Evolutionary conservation across 768 basidiomycete genomes (phyloP), one percentile per base, ranked within the genome.

Genomic region (Rhodotorula taiwanensis): DNA sequence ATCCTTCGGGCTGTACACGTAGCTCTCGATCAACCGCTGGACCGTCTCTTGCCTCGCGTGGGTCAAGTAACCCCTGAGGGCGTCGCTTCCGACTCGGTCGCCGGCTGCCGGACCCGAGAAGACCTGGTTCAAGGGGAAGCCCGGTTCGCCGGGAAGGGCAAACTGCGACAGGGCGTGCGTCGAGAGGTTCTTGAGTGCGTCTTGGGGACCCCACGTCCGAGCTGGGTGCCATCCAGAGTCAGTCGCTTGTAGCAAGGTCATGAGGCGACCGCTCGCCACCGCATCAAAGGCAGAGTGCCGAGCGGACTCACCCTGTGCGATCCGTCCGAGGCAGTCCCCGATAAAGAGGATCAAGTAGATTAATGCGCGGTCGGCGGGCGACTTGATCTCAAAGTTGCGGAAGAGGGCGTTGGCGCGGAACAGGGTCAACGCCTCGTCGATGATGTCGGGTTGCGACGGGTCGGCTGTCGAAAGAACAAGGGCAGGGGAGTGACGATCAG

Each of bases 391-490:
- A 72, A 98, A 99, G 79, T 98, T 98, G 74, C 95, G 87, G 79
- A 99, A 99, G 64, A 99, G 86, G 42, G 93, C 95, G 78, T 99
- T 99, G 73, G 94, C 93, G 58, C 95, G 88, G 79, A 99, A 99
- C 64, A 98, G 84, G 78, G 94, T 89, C 50, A 99, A 80, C 3
- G 91, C 86, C 78, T 99, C 95, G 77, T 97, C 93, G 69, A 98
- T 82, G 71, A 98, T 91, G 76, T 99, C 95, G 31, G 83, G 82
- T 64, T 84, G 79, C 14, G 83, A 81, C 3, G 84, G 80, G 75
- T 94, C 89, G 59, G 86, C 93, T 93, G 74, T n/a, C n/a, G n/a
- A n/a, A n/a, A n/a, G n/a, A n/a, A n/a, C n/a, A n/a, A n/a, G n/a
- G n/a, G n/a, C n/a, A n/a, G n/a, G n/a, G n/a, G n/a, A n/a, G n/a